Base-by-base conservation (phyloP, 2,329 filamentous ascomycete genomes). In the Xylariaceae sp. region DNA sequence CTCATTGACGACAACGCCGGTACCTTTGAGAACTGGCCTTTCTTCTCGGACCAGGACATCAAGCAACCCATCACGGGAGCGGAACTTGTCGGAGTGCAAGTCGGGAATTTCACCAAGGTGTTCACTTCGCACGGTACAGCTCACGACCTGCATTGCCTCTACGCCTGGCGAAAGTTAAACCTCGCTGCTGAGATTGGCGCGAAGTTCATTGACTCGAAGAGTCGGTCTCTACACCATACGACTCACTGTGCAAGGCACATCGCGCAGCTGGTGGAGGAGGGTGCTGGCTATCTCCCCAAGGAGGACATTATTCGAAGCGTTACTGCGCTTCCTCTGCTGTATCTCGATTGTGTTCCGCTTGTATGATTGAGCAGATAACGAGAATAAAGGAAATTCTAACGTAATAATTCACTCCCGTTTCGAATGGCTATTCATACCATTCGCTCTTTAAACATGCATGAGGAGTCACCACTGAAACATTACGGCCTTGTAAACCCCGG, bases 241-340 rank as follows among this genome's bases (percentile, higher is more conserved):
- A 48, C 45, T 32, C 45, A 48, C n/a, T 48, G 33, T 13, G 36
- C 45, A 24, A 48, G 32, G 45, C 45, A 48, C 27, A 40, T 48
- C n/a, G 36, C 36, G 6, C 45, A 48, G 35, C 45, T 48, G 10
- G 13, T 48, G 33, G 45, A 48, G 20, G 45, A 48, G n/a, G 45
- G 36, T 10, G 36, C 45, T 23, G 45, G 45, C 4, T 48, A 20
- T 48, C 33, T 48, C 21, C 45, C 45, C 10, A 48, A 48, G 20
- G 36, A 48, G 1, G 45, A 40, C 15, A 26, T n/a, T 21, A 40
- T 48, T 7, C 16, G n/a, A 23, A 9, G 13, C 3, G n/a, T 48
- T 24, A 48, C 45, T 23, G 45, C 45, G 11, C 15, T 48, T n/a
- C 45, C 45, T 23, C n/a, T 48, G 10, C 10, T 40, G 16, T 48